Base-by-base conservation (phyloP, 2,329 filamentous ascomycete genomes). In the Periconia sp. region DNA sequence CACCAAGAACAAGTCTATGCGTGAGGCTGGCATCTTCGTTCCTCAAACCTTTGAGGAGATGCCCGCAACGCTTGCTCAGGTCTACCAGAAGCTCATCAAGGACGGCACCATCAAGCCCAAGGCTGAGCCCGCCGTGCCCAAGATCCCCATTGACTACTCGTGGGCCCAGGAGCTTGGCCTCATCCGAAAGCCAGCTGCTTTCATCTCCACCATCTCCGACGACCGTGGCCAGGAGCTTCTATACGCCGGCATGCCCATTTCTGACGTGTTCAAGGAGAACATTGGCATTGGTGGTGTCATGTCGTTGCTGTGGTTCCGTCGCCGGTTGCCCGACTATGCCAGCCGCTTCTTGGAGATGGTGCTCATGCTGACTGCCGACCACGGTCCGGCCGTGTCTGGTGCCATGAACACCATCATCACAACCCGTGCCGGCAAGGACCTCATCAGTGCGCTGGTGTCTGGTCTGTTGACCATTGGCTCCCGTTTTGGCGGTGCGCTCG, bases 351-450 rank as follows among this genome's bases (percentile, higher is more conserved):
- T 99, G 62, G 94, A 99, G 83, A 99, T 99, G 94, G 94, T 99
- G 58, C 92, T 99, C 74, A 99, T 99, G 94, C 85, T 99, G 70
- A 99, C 94, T 70, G 94, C 94, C 65, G 94, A 99, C 71, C 94
- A 99, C 85, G 94, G 94, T 77, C 94, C 94, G 40, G 94, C 94
- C 64, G 94, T 99, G 63, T 99, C 94, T 63, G 94, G 94, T 83
- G 94, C 94, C 74, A 99, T 99, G 94, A 99, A 99, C 87, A 99
- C 94, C 73, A 99, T 99, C 74, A 97, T 99, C 73, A 99, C 94
- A 53, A 99, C 94, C 48, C 89, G 94, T 88, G 94, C 94, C 54
- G 94, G 94, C 74, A 99, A 99, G 83, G 94, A 99, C 72, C 80
- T 99, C 61, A 97, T 99, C 80, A 92, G 86, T 65, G 88, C 94